Evolutionary conservation across 1,284 basidiomycete genomes (phyloP).

Genomic region (Sanghuangporus sanghuang): DNA sequence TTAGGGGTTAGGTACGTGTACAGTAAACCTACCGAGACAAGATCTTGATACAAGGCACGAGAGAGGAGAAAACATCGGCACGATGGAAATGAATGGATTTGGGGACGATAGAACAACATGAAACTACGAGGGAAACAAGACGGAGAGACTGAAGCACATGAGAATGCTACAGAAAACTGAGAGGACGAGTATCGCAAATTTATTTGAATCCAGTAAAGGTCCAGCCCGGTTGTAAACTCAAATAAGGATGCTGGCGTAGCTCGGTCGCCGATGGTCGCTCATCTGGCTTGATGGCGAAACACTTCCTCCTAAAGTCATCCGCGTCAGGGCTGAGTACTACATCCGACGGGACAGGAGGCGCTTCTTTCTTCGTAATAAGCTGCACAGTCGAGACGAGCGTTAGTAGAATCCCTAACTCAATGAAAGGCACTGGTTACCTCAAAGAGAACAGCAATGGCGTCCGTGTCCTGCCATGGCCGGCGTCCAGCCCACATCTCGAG

Average conservation of each 20-base stretch:
- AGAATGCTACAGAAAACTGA: neutral
- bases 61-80: neutral
- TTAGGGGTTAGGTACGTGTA: neutral
- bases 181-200: neutral
- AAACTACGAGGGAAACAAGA: neutral
- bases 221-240: slow-evolving; percentile 73
- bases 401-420: neutral
- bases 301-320: slow-evolving; percentile 83
- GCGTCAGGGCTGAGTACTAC: slow-evolving; percentile 72
- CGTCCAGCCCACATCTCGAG: slow-evolving; percentile 98
- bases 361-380: slow-evolving; percentile 78
- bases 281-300: slow-evolving; percentile 88
- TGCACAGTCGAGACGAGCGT: slow-evolving; percentile 26
- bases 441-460: slow-evolving; percentile 90
- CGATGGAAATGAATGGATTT: neutral
- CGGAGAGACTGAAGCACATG: slow-evolving; percentile 2
- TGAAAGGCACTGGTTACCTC: slow-evolving; percentile 51
- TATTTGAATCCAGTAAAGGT: slow-evolving; percentile 58
- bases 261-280: slow-evolving; percentile 82
- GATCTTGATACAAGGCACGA: slow-evolving; percentile 1
- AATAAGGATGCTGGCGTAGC: slow-evolving; percentile 81
- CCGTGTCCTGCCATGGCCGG: slow-evolving; percentile 89
- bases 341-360: slow-evolving; percentile 87
- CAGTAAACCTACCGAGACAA: neutral
- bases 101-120: neutral